Evolutionary conservation across 116 monocot species (phyloP), one percentile per base, ranked within the genome.

Genomic region (Zostera marina): DNA sequence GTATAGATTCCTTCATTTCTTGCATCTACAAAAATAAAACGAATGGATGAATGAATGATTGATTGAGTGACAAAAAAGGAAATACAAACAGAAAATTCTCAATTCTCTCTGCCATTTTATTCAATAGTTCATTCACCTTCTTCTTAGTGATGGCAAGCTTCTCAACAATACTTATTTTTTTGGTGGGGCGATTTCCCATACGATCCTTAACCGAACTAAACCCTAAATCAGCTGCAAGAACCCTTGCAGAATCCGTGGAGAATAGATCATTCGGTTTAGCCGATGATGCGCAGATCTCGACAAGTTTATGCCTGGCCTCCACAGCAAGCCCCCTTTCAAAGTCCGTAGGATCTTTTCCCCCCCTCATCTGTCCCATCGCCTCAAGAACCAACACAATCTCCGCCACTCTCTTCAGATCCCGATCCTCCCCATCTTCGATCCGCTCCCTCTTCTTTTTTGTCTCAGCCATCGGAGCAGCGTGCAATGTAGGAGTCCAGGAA

Each of bases 351-450:
- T 80, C 80, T 65, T 69, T 61, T 24, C 96, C 89, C 23, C 67
- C 82, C n/a, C 89, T 56, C 73, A 96, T 83, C 78, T 76, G 71
- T 64, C 68, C 85, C 85, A 89, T 78, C 47, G 82, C 82, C 42
- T 82, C 78, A 41, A 96, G 68, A 24, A 96, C 85, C 80, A 96
- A 80, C 67, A 96, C 89, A 68, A 96, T 82, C 82, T 96, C 88
- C 52, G 94, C 89, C 56, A 82, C 82, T 57, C 85, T 60, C 61
- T 61, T 70, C 44, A 96, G 58, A 54, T 82, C 76, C 59, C 45
- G 63, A 21, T 51, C 57, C 56, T 63, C 63, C 52, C 60, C 59
- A 9, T 60, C 64, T 11, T 11, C 55, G 58, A 44, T 22, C 23
- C 66, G 48, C 59, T 57, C 20, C 26, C 15, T 26, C 62, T 32